phyloP scores from a whole-genome alignment of 2,329 filamentous ascomycete genomes.

The Talaromyces sp. region DNA sequence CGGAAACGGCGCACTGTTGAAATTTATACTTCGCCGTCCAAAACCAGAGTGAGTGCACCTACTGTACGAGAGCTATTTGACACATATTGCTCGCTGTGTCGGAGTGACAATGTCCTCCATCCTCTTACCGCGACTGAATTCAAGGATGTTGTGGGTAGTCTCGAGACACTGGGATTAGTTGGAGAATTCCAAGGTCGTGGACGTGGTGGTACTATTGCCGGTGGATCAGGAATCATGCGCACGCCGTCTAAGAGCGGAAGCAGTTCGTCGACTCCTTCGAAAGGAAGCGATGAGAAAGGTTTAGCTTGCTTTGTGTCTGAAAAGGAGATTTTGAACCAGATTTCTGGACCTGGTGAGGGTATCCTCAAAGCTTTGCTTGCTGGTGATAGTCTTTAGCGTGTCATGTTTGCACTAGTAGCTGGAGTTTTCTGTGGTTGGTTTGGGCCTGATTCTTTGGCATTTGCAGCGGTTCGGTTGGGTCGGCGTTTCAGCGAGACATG shows the following conservation, averaged over 20 bases:
- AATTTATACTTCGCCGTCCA: slow-evolving; percentile 55
- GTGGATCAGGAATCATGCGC: slow-evolving; percentile 49
- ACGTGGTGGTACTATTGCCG: slow-evolving; percentile 57
- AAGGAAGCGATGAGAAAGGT: slow-evolving; percentile 67
- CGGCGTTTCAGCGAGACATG: slow-evolving; percentile 4
- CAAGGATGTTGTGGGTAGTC: slow-evolving; percentile 80
- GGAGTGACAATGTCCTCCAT: slow-evolving; percentile 80
- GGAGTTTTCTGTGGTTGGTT: not conserved
- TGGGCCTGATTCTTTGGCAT: slow-evolving; percentile 2
- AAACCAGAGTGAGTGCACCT: slow-evolving; percentile 59
- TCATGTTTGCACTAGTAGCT: slow-evolving; percentile 2
- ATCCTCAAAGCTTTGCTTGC: slow-evolving; percentile 42
- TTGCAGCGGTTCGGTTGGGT: slow-evolving; percentile 9
- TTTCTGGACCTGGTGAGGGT: slow-evolving; percentile 54
- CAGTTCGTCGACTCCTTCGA: slow-evolving; percentile 48
- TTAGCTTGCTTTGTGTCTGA: slow-evolving; percentile 77
- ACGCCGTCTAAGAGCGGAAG: slow-evolving; percentile 69
- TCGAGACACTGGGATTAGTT: slow-evolving; percentile 83
- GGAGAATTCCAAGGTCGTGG: slow-evolving; percentile 66
- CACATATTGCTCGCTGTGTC: slow-evolving; percentile 78
- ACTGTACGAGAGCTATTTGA: slow-evolving; percentile 81
- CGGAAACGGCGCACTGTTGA: slow-evolving; percentile 56
- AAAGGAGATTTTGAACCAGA: slow-evolving; percentile 69
- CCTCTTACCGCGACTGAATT: slow-evolving; percentile 90
- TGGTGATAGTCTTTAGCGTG: slow-evolving; percentile 32